Evolutionary conservation across 202 grass and related monocot species (phyloP).

Genomic region (Setaria viridis): DNA sequence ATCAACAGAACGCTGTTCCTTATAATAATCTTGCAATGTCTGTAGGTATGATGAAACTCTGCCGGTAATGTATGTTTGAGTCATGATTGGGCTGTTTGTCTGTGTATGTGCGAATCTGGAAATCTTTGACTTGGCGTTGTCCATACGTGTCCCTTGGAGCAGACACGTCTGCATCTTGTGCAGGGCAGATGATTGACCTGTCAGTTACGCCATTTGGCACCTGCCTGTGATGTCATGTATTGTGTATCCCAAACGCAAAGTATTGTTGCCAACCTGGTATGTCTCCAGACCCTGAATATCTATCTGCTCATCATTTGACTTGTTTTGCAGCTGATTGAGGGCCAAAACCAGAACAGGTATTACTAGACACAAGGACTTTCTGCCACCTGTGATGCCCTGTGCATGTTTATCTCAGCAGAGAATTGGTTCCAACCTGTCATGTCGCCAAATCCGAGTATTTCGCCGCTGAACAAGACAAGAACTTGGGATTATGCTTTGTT

Average conservation of each 20-base stretch:
- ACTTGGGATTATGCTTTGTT: slow-evolving; percentile 20
- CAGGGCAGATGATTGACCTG: slow-evolving; percentile 19
- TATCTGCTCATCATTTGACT: not conserved
- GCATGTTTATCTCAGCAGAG: slow-evolving; percentile 1
- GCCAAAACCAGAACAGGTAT: not conserved
- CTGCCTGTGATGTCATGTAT: slow-evolving; percentile 37
- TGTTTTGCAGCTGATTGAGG: slow-evolving; percentile 17
- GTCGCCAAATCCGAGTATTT: slow-evolving; percentile 28
- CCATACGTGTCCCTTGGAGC: not conserved
- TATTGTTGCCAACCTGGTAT: slow-evolving; percentile 41
- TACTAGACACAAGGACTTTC: not conserved
- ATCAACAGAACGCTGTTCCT: slow-evolving; percentile 7
- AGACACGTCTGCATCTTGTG: slow-evolving; percentile 25
- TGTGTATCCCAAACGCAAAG: slow-evolving; percentile 5
- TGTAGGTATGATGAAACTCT: slow-evolving; percentile 30
- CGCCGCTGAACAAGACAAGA: not conserved
- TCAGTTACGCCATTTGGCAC: not conserved
- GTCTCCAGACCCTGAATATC: slow-evolving; percentile 24
- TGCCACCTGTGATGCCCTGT: slow-evolving; percentile 45
- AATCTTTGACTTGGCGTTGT: slow-evolving; percentile 47
- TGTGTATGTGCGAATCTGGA: slow-evolving; percentile 30
- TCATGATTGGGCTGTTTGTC: slow-evolving; percentile 52
- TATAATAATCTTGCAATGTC: slow-evolving; percentile 42
- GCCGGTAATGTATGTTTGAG: slow-evolving; percentile 34
- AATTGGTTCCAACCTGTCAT: slow-evolving; percentile 42